phyloP scores from a whole-genome alignment of 257 asterid species.

The Oldenlandia corymbosa region DNA sequence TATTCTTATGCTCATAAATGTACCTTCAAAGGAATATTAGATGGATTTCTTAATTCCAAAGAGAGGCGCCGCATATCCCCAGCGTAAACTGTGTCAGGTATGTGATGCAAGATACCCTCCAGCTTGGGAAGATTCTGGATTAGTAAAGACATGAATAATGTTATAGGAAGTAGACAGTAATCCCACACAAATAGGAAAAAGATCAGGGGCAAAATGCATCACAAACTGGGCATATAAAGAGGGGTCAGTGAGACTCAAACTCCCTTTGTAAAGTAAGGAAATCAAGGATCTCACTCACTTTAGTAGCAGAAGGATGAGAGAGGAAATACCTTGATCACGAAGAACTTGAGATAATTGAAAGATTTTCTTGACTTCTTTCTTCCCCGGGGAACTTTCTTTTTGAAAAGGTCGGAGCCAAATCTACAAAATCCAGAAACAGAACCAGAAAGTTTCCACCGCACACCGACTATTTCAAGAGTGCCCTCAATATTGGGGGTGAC shows the following conservation, averaged over 20 bases:
- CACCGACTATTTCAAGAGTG: slow-evolving; percentile 71
- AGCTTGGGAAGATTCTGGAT: slow-evolving; percentile 85
- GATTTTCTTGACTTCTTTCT: slow-evolving; percentile 48
- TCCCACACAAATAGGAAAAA: slow-evolving; percentile 5
- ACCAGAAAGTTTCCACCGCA: slow-evolving; percentile 94
- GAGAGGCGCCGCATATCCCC: slow-evolving; percentile 77
- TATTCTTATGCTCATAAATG: neutral
- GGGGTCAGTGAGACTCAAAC: slow-evolving; percentile 4
- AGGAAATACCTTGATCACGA: slow-evolving; percentile 70
- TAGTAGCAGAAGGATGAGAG: neutral
- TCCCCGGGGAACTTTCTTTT: slow-evolving; percentile 51
- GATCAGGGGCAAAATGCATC: neutral
- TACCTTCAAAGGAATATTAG: slow-evolving; percentile 77
- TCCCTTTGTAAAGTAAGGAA: slow-evolving; percentile 1
- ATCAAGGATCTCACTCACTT: neutral
- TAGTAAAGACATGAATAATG: slow-evolving; percentile 22
- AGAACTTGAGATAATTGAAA: slow-evolving; percentile 57
- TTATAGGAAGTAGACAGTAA: neutral
- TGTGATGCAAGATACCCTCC: slow-evolving; percentile 59
- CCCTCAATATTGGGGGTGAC: slow-evolving; percentile 88
- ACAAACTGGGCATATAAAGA: neutral
- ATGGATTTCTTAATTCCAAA: slow-evolving; percentile 81
- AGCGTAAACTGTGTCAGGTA: slow-evolving; percentile 62
- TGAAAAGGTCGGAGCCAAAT: slow-evolving; percentile 53
- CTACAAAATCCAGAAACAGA: slow-evolving; percentile 69